Conservation (phyloP, 2,329 filamentous ascomycete species). For the Fusarium brachygibbosum region DNA sequence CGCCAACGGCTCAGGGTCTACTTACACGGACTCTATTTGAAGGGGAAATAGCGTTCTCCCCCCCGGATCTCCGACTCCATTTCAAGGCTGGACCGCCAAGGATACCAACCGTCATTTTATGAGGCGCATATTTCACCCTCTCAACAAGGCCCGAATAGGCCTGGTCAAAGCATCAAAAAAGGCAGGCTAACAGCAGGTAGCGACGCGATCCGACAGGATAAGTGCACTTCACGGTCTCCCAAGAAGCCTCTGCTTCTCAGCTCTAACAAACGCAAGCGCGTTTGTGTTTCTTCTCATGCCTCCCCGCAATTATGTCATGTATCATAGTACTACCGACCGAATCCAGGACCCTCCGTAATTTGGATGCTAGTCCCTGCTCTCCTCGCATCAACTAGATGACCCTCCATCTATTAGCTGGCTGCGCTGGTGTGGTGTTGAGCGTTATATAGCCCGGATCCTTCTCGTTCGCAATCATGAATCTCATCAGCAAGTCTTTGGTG, state of each 20-base stretch:
- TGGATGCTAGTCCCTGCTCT: constrained; percentile 51
- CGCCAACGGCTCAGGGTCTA: constrained; percentile 9
- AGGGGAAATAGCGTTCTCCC: constrained; percentile 31
- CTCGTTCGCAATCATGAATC: constrained; percentile 41
- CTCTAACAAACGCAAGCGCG: constrained; percentile 31
- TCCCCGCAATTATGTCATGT: constrained; percentile 64
- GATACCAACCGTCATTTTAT: constrained; percentile 35
- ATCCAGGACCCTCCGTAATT: constrained; percentile 56
- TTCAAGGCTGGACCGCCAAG: constrained; percentile 39
- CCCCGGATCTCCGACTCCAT: constrained; percentile 33
- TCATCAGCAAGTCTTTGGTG: constrained; percentile 46
- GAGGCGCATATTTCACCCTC: constrained; percentile 28
- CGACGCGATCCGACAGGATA: constrained; percentile 37
- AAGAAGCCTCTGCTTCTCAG: constrained; percentile 43
- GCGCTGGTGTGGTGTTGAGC: constrained; percentile 34
- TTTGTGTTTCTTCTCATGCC: constrained; percentile 37
- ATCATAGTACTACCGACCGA: constrained; percentile 52
- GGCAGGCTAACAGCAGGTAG: constrained; percentile 38
- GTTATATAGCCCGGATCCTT: constrained; percentile 50
- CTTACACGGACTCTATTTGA: constrained; percentile 11
- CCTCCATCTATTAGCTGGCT: constrained; percentile 34
- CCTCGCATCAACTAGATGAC: constrained; percentile 44
- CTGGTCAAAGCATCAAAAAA: constrained; percentile 45
- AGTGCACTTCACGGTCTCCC: constrained; percentile 38
- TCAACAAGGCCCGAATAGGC: constrained; percentile 46